Evolutionary conservation across 139 green algal species (phyloP), one percentile per base, ranked within the genome.

Genomic region (Prasinococcaceae sp.): DNA sequence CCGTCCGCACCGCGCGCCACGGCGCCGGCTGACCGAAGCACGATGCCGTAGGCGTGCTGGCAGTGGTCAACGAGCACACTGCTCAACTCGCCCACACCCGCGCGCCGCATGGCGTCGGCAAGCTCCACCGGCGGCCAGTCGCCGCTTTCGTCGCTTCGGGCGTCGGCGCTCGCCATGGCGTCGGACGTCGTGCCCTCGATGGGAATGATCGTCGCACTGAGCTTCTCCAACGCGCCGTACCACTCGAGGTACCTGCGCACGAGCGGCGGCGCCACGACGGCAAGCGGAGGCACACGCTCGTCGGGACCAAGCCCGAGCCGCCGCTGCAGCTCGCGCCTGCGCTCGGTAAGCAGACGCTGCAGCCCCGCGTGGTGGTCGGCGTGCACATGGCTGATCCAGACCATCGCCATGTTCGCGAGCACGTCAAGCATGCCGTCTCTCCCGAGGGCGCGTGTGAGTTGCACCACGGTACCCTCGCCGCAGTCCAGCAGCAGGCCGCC

Each of bases 381-480:
- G 48, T 98, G 90, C 59, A 95, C 92, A 74, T 98, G 90, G 23
- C 70, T 88, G 25, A 98, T 75, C 85, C 84, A 96, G 8, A 96
- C 48, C 12, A 47, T 73, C 52, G 38, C 36, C 25, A 79, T 22
- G 2, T 39, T 5, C 8, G 20, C 22, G 19, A 79, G 12, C n/a
- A 67, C 30, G 10, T 68, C 43, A 16, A 12, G 12, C 22, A 29
- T 50, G 12, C 16, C 42, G 14, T 29, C 42, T 50, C 22, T 50
- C 22, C 42, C 20, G 14, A 26, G 32, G 10, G 32, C 9, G 32
- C 8, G 32, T 8, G 32, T 63, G 38, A 98, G 61, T 72, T 98
- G 90, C 0, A 79, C 84, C 37, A 82, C 74, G 29, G 70, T 79
- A 45, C 85, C 86, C 73, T 97, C 86, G 9, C 88, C 88, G 43